Evolutionary conservation across 2,329 filamentous ascomycete species (phyloP), one percentile per base, ranked within the genome.

Genomic region (Colletotrichum eremochloae): DNA sequence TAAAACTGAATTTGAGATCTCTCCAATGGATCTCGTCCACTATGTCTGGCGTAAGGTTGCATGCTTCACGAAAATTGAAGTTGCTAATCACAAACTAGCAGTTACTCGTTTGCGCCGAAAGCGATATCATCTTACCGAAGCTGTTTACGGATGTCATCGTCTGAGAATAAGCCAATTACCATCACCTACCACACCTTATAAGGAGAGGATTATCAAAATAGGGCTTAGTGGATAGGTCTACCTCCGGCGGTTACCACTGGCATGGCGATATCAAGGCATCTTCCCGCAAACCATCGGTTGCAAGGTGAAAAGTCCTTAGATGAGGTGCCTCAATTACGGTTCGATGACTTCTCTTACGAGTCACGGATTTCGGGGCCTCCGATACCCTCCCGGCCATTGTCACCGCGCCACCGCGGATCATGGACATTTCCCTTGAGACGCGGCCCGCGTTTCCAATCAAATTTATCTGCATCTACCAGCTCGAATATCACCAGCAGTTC

Each of bases 71-170:
- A 46, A 46, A 11, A n/a, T n/a, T 4, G 20, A 3, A n/a, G 7
- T 8, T 46, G 7, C 44, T n/a, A 46, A 46, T 8, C 18, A n/a
- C 18, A 18, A n/a, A 9, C 5, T 56, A 9, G 9, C 29, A 80
- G 77, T 80, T 77, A 76, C 79, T 79, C 76, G 84, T 82, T 80
- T 78, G 79, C 33, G 83, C 81, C 56, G 82, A 84, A 84, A 66
- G 77, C 80, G 0, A 76, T 81, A 18, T 84, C 66, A 79, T 84
- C 18, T 58, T 83, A 6, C 75, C 78, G 1, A 80, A 78, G 63
- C 18, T 60, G 2, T 44, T 68, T 2, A 31, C 53, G 55, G 85
- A 85, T 69, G 75, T 83, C 15, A 84, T 82, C 40, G 82, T 60
- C 74, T 48, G 0, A 75, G 79, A 61, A 80, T 80, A 14, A 84